Base-by-base conservation (phyloP, 148 eudicot species). In the Drosera capensis region DNA sequence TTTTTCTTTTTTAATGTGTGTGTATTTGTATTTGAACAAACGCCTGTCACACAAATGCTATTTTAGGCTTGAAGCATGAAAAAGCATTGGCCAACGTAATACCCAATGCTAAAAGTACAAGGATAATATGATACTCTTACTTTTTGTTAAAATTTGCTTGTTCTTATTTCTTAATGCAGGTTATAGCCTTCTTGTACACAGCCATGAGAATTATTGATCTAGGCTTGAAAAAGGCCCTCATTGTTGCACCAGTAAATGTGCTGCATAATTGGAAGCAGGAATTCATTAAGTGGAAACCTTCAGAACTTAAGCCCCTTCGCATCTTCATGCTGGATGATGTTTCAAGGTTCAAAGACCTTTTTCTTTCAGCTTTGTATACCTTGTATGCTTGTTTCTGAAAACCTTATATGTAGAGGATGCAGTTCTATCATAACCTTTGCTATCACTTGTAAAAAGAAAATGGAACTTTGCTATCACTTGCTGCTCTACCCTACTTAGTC, bases 231-330 rank as follows among this genome's bases (percentile, higher is more conserved):
- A 71, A 78, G 45, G 99, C 85, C 23, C 72, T 92, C 52, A 74
- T 92, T 47, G 99, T 92, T 44, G 67, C 82, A 41, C 99, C 99
- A 23, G 95, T 92, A 36, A 92, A 78, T 68, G 99, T 92, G 46
- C 59, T 85, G 51, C 95, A 92, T 70, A 92, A 92, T 65, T 92
- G 99, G 99, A 65, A 80, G 68, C 71, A 70, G 46, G 99, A 92
- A 67, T 92, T 92, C 49, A 61, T 30, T 28, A 85, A 85, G 67
- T 92, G 99, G 99, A 62, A 60, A 46, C 99, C 99, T 34, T 52
- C 67, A 19, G 99, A 92, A 59, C 57, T 76, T 28, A 85, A 85
- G 71, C 71, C 95, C 46, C 76, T 92, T 46, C 94, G 95, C 40
- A 74, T 81, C 40, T 92, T 67, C 57, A 85, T 92, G 99, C 69